phyloP scores from a whole-genome alignment of 371 early-diverging fungal genomes.

The Encephalitozoon intestinalis region DNA sequence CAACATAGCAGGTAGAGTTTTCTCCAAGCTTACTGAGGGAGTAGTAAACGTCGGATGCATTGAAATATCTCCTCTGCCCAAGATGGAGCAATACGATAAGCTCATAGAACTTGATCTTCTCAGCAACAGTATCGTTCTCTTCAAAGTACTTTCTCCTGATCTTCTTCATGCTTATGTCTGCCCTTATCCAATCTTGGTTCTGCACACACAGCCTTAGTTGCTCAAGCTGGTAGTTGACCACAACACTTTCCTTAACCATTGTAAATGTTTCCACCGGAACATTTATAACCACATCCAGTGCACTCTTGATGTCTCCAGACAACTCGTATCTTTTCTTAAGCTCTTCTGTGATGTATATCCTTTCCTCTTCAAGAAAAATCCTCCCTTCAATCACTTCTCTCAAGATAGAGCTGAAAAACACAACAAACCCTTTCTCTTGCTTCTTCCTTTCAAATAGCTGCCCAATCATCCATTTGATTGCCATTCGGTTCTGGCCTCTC shows the following conservation, averaged over 20 bases:
- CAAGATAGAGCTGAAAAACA: conserved; percentile 39
- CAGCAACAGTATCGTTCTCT: conserved; percentile 16
- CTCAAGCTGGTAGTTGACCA: conserved; percentile 56
- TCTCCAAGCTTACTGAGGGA: conserved; percentile 23
- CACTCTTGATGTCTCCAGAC: conserved; percentile 12
- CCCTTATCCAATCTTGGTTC: conserved; percentile 45
- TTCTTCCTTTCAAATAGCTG: conserved; percentile 36
- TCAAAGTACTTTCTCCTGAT: conserved; percentile 52
- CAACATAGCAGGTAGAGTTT: not conserved
- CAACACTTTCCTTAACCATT: conserved; percentile 34
- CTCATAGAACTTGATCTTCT: conserved; percentile 31
- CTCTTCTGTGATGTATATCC: conserved; percentile 46
- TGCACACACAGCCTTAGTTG: conserved; percentile 50
- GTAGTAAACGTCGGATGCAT: conserved; percentile 38
- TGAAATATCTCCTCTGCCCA: conserved; percentile 41
- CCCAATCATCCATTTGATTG: conserved; percentile 44
- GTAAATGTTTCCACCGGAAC: conserved; percentile 61
- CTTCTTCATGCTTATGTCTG: conserved; percentile 40
- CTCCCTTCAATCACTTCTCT: conserved; percentile 56
- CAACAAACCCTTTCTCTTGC: conserved; percentile 13
- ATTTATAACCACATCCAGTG: conserved; percentile 44
- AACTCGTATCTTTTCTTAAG: conserved; percentile 42
- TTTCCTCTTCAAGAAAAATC: conserved; percentile 58
- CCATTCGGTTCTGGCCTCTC: conserved; percentile 50
- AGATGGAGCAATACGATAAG: conserved; percentile 41